phyloP scores from a whole-genome alignment of 2,329 filamentous ascomycete species.

The Pyrenochaeta sp. region DNA sequence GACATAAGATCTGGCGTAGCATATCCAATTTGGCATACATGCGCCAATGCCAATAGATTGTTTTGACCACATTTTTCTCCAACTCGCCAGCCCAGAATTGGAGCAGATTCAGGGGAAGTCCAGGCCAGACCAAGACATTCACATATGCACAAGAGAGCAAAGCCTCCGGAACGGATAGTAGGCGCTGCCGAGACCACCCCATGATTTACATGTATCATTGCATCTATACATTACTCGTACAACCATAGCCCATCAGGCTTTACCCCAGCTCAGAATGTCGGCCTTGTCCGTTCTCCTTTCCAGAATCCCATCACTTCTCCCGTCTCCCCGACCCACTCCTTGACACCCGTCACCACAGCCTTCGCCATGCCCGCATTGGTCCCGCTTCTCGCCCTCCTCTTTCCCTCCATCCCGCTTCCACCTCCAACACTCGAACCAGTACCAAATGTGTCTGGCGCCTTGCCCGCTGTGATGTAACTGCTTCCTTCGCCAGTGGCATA shows the following conservation, averaged over 20 bases:
- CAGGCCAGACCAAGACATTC: too few relatives aligned
- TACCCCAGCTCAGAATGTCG: slow-evolving; percentile 35
- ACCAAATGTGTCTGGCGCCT: slow-evolving; percentile 39
- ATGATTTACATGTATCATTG: too few relatives aligned
- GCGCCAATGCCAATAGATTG: too few relatives aligned
- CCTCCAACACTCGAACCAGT: slow-evolving; percentile 27
- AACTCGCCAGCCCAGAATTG: too few relatives aligned
- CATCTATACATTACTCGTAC: slow-evolving; percentile 16
- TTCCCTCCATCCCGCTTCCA: slow-evolving; percentile 30
- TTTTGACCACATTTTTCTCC: too few relatives aligned
- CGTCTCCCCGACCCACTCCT: slow-evolving; percentile 69
- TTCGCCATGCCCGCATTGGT: slow-evolving; percentile 65
- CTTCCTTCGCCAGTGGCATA: slow-evolving; percentile 67
- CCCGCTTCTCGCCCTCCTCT: slow-evolving; percentile 56
- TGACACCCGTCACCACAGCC: slow-evolving; percentile 65
- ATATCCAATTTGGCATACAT: too few relatives aligned
- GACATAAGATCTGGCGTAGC: too few relatives aligned
- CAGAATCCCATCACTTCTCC: slow-evolving; percentile 69
- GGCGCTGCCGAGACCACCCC: too few relatives aligned
- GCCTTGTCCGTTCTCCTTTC: slow-evolving; percentile 64
- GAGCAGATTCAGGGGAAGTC: too few relatives aligned
- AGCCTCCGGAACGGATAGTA: too few relatives aligned
- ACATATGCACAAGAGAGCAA: too few relatives aligned
- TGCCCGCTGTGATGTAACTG: slow-evolving; percentile 56
- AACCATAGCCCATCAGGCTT: slow-evolving; percentile 8